A percentile compares a stretch with the other conserved stretches of the same genome.
phyloP scores from a whole-genome alignment of 176 grass and related monocot species.

The Poa annua region DNA sequence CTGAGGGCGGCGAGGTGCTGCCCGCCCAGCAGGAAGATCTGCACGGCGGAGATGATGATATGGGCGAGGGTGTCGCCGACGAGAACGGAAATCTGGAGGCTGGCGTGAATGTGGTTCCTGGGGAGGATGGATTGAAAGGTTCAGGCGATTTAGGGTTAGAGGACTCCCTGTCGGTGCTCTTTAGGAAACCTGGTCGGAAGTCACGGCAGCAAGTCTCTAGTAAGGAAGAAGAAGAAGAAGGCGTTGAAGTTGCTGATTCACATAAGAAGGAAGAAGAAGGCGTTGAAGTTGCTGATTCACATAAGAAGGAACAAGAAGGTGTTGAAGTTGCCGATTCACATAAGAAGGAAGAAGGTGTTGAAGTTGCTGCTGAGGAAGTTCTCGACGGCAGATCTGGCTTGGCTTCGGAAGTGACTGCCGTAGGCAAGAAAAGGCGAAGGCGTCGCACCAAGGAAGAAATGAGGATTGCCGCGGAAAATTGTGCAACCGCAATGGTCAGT shows the following conservation, averaged over 20 bases:
- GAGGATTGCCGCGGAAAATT: slow-evolving; percentile 48
- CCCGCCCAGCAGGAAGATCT: slow-evolving; percentile 39
- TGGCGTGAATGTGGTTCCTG: slow-evolving; percentile 24
- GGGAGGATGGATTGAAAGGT: slow-evolving; percentile 30
- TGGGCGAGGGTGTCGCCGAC: slow-evolving; percentile 25
- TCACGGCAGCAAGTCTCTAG: slow-evolving; percentile 43
- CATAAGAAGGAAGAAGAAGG: slow-evolving; percentile 48
- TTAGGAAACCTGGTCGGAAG: slow-evolving; percentile 56
- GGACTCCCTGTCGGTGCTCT: slow-evolving; percentile 66
- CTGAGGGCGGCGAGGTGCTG: slow-evolving; percentile 41
- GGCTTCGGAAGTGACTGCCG: slow-evolving; percentile 40
- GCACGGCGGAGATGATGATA: slow-evolving; percentile 39
- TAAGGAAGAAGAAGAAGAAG: slow-evolving; percentile 49
- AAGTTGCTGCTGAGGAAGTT: slow-evolving; percentile 40
- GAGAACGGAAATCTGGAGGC: slow-evolving; percentile 44
- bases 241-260: slow-evolving; percentile 30
- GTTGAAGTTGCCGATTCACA: slow-evolving; percentile 36
- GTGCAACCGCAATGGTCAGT: slow-evolving; percentile 3
- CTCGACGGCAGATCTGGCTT: slow-evolving; percentile 50
- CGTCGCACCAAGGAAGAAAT: slow-evolving; percentile 58
- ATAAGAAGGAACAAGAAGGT: slow-evolving; percentile 51
- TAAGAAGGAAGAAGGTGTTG: slow-evolving; percentile 32
- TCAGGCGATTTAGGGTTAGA: slow-evolving; percentile 59
- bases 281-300: slow-evolving; percentile 32
- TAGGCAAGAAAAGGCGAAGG: slow-evolving; percentile 45